phyloP scores from a whole-genome alignment of 2,329 filamentous ascomycete genomes.

The Chlorencoelia australis region DNA sequence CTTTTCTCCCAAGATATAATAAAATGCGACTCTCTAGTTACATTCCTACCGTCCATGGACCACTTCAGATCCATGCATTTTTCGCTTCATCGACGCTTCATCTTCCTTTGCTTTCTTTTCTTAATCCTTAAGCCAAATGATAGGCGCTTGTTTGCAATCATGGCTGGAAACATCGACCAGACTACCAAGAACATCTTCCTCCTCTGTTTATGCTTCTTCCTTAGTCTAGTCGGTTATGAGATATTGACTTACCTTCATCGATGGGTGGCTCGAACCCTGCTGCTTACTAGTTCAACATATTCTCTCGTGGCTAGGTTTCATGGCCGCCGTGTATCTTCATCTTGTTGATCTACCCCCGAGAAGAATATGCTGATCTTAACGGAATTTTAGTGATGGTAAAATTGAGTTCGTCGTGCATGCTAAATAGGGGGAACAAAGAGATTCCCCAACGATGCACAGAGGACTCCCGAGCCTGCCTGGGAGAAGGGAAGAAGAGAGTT shows the following conservation, averaged over 20 bases:
- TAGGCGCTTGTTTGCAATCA: too few species aligned
- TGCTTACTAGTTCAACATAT: constrained; percentile 44
- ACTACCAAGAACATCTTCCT: too few species aligned
- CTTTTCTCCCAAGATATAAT: too few species aligned
- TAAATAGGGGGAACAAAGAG: constrained; percentile 41
- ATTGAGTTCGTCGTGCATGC: constrained; percentile 48
- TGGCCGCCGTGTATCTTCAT: constrained; percentile 39
- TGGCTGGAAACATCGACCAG: too few species aligned
- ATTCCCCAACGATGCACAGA: constrained; percentile 41
- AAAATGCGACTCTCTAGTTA: too few species aligned
- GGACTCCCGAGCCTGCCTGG: constrained; percentile 22
- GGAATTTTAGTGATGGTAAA: constrained; percentile 46
- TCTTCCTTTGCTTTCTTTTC: too few species aligned
- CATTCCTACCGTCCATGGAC: too few species aligned
- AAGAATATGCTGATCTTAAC: constrained; percentile 38
- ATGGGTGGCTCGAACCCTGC: constrained; percentile 42
- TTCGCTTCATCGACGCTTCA: too few species aligned
- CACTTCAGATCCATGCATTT: too few species aligned
- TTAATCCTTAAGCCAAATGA: too few species aligned
- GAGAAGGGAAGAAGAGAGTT: constrained; percentile 28
- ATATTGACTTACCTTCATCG: constrained; percentile 57
- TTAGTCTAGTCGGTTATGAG: constrained; percentile 56
- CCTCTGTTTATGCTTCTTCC: too few species aligned
- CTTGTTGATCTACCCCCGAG: constrained; percentile 38
- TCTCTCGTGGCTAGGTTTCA: constrained; percentile 38